phyloP scores from a whole-genome alignment of 2,329 filamentous ascomycete genomes.

The Bertia moriformis region DNA sequence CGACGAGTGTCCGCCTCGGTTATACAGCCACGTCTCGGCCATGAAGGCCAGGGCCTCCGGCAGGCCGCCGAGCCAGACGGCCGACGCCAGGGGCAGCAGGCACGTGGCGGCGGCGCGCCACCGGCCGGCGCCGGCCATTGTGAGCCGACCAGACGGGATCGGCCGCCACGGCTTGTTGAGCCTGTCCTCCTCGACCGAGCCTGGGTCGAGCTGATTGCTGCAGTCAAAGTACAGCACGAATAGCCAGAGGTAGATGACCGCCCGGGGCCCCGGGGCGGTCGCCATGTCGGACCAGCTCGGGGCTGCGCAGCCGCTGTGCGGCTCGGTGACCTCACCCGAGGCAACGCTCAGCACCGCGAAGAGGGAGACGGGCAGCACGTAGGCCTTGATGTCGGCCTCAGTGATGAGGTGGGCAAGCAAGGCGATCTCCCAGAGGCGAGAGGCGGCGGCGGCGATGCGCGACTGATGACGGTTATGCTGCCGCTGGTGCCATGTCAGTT shows the following conservation, averaged over 20 bases:
- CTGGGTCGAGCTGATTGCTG: constrained; percentile 4
- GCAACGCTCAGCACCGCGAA: constrained; percentile 5
- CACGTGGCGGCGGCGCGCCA: not conserved
- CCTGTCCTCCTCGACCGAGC: constrained; percentile 4
- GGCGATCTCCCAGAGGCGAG: constrained; percentile 1
- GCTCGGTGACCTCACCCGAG: constrained; percentile 3
- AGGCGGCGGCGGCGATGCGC: too few relatives aligned
- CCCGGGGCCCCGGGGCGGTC: not conserved
- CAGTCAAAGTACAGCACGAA: constrained; percentile 2
- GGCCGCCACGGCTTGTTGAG: constrained; percentile 5
- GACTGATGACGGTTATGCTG: too few relatives aligned
- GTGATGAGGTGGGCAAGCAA: constrained; percentile 5
- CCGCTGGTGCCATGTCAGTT: too few relatives aligned
- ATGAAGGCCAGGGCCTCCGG: constrained; percentile 1
- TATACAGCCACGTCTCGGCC: constrained; percentile 1
- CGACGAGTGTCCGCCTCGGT: constrained; percentile 1
- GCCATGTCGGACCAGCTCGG: too few relatives aligned
- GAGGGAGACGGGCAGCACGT: constrained; percentile 4
- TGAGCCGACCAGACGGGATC: constrained; percentile 3
- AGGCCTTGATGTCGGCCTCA: constrained; percentile 5
- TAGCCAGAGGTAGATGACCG: constrained; percentile 3
- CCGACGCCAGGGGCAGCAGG: not conserved
- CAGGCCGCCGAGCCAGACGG: constrained; percentile 1
- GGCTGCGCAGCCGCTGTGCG: too few relatives aligned
- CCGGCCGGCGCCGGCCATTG: not conserved